These are phyloP conservation scores for Tetracladium setigerum DNA, from an alignment of 495 filamentous ascomycete species.

Conservation along the genomic window DNA sequence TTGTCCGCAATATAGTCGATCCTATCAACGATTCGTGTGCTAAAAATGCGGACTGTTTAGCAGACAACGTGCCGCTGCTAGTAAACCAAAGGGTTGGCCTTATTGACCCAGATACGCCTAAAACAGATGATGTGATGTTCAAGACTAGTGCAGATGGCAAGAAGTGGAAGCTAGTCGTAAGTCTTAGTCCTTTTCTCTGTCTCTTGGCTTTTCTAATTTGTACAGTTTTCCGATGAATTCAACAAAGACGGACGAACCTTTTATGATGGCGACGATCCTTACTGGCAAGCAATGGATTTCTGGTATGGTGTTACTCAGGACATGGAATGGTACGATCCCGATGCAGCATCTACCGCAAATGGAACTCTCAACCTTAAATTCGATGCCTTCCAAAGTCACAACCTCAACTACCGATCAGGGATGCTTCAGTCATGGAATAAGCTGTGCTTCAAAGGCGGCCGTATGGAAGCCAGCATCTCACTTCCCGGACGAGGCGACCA, in stretches of 20 bases:
- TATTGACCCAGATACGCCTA: constrained; percentile 68
- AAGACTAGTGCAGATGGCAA: constrained; percentile 52
- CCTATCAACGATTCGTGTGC: not conserved
- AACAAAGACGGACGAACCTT: constrained; percentile 64
- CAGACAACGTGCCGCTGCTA: constrained; percentile 47
- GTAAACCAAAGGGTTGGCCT: constrained; percentile 52
- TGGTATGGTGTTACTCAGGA: constrained; percentile 78
- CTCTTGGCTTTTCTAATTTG: constrained; percentile 1
- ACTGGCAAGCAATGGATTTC: constrained; percentile 61
- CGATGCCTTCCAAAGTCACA: constrained; percentile 60
- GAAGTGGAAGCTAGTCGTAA: constrained; percentile 43
- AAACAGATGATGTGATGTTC: constrained; percentile 44
- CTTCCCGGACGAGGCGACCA: constrained; percentile 62
- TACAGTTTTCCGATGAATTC: constrained; percentile 73
- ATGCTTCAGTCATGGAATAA: constrained; percentile 83
- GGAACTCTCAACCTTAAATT: constrained; percentile 62
- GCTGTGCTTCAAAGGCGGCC: constrained; percentile 68
- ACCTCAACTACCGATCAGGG: constrained; percentile 65
- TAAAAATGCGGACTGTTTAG: constrained; percentile 46
- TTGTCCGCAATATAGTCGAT: not conserved
- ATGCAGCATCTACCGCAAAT: constrained; percentile 60
- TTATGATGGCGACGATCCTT: constrained; percentile 68
- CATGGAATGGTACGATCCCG: constrained; percentile 79
- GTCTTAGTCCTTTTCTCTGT: constrained; percentile 37
- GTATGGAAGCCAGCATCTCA: constrained; percentile 71